These are phyloP conservation scores for Antrodiella citrinella DNA, from an alignment of 768 basidiomycete genomes.

Conservation along the genomic window DNA sequence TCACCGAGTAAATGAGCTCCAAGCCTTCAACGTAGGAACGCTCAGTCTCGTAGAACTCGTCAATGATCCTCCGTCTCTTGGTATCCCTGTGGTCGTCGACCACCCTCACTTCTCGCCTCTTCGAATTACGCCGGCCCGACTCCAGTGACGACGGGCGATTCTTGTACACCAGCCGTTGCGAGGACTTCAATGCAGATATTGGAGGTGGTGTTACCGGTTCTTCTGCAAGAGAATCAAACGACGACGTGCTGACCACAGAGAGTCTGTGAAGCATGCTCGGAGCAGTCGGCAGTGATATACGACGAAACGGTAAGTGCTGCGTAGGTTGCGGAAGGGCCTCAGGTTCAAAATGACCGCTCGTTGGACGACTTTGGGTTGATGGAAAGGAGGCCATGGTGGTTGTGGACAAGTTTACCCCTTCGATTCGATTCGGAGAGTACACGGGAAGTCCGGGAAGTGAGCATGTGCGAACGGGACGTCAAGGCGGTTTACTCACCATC, in stretches of 20 bases:
- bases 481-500: too few species aligned
- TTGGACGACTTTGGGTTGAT: constrained; percentile 1
- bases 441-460: neutral
- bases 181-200: constrained; percentile 24
- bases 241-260: constrained; percentile 63
- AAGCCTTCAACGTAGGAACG: constrained; percentile 74
- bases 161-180: constrained; percentile 14
- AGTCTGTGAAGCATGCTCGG: constrained; percentile 44
- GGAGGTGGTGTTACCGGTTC: constrained; percentile 16
- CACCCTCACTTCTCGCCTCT: constrained; percentile 26
- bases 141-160: constrained; percentile 31
- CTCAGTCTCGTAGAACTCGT: constrained; percentile 79
- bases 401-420: constrained; percentile 1
- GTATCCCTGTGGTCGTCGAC: constrained; percentile 39
- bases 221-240: constrained; percentile 66
- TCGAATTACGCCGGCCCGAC: constrained; percentile 21
- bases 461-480: neutral
- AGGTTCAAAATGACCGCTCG: neutral
- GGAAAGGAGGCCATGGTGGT: constrained; percentile 22
- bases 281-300: constrained; percentile 34
- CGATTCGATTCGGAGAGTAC: neutral
- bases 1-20: constrained; percentile 73
- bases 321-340: constrained; percentile 31
- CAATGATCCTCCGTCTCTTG: constrained; percentile 63
- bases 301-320: constrained; percentile 40